Percentiles rank a stretch among this genome's conserved stretches.
Evolutionary conservation across 352 stramenopile species (phyloP).

Genomic region (Globisporangium perplexum): DNA sequence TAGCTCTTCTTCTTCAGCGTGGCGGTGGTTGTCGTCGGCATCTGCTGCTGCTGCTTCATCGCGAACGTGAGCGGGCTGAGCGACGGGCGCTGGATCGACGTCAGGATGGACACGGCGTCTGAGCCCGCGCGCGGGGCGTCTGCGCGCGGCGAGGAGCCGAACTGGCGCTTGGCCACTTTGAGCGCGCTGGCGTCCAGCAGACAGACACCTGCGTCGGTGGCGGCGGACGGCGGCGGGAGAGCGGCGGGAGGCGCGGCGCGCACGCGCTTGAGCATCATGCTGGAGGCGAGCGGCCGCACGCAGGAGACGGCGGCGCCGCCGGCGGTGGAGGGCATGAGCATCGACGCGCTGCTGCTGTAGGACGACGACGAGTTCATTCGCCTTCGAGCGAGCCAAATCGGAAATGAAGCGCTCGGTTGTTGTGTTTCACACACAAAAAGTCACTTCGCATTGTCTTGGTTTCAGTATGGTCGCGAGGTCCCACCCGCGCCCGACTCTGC

Average conservation of each 20-base stretch:
- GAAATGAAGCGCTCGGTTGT: not conserved
- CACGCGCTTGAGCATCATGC: conserved; percentile 40
- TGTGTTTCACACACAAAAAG: not conserved
- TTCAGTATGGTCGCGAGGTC: not conserved
- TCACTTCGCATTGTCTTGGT: not conserved
- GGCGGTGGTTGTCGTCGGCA: not conserved
- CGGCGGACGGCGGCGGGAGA: conserved; percentile 1
- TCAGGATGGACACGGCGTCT: conserved; percentile 10
- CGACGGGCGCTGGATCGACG: conserved; percentile 12
- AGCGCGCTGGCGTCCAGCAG: conserved; percentile 27
- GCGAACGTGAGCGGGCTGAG: conserved; percentile 1
- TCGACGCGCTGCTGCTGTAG: conserved; percentile 21
- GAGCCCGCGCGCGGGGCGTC: conserved; percentile 4
- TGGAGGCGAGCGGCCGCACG: conserved; percentile 27
- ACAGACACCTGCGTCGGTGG: conserved; percentile 15
- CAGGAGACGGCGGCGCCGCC: not conserved
- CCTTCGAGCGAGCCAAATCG: not conserved
- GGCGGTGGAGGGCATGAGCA: conserved; percentile 16
- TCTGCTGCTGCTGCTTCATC: conserved; percentile 1
- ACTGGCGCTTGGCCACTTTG: conserved; percentile 55
- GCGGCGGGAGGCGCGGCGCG: conserved; percentile 24
- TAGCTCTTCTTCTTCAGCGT: not conserved
- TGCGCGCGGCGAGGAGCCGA: conserved; percentile 44
- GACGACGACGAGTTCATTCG: not conserved
- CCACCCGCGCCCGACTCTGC: not conserved